Evolutionary conservation across 805 yeast genomes (phyloP).

Genomic region (Suhomyces faveliae): DNA sequence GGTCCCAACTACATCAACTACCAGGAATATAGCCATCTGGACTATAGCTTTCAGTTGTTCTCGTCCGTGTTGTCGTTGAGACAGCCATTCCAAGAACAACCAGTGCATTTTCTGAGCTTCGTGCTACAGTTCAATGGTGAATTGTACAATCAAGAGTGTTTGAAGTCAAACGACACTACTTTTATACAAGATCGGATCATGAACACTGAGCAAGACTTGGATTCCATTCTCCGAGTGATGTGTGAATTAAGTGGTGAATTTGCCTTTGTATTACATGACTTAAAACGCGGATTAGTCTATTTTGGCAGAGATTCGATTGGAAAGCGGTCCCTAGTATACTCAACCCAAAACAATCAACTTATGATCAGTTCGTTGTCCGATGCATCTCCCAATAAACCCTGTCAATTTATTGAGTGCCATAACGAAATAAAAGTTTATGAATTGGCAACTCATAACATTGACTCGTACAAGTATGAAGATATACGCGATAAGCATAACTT

Average conservation of each 20-base stretch:
- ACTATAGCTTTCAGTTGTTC: conserved; percentile 33
- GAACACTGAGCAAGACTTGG: conserved; percentile 8
- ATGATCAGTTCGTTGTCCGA: conserved; percentile 35
- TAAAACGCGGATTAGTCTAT: conserved; percentile 40
- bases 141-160: conserved; percentile 61
- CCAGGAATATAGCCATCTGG: conserved; percentile 10
- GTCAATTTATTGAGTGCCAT: conserved; percentile 50
- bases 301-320: conserved; percentile 89
- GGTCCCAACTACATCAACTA: conserved; percentile 58
- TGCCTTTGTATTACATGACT: conserved; percentile 61
- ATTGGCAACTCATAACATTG: conserved; percentile 10
- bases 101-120: conserved; percentile 38
- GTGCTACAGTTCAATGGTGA: conserved; percentile 88
- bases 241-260: conserved; percentile 72
- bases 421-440: conserved; percentile 50
- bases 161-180: conserved; percentile 59
- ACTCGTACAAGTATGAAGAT: background rate
- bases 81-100: conserved; percentile 77
- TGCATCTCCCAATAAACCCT: conserved; percentile 11
- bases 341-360: conserved; percentile 29
- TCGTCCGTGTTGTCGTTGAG: conserved; percentile 82
- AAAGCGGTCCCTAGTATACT: conserved; percentile 67
- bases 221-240: conserved; percentile 44
- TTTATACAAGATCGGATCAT: conserved; percentile 38
- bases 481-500: background rate